Evolutionary conservation across 2,329 filamentous ascomycete species (phyloP).

Genomic region (Achaetomium macrosporum): DNA sequence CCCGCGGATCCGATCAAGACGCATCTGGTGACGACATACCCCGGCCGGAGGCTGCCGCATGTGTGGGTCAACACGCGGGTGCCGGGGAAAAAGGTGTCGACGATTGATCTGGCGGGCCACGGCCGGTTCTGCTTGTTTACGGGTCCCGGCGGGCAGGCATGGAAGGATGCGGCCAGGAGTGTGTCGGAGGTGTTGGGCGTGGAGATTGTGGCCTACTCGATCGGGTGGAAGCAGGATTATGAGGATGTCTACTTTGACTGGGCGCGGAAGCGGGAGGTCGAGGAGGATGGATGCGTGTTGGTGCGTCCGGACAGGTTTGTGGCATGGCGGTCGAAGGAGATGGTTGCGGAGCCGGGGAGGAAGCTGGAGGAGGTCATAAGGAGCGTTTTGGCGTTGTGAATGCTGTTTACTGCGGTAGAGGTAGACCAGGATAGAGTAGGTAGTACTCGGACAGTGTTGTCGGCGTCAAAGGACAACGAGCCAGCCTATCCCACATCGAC

Average conservation of each 20-base stretch:
- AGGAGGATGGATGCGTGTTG: conserved; percentile 53
- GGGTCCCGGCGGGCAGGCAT: conserved; percentile 50
- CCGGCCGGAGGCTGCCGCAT: conserved; percentile 55
- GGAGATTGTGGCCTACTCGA: conserved; percentile 42
- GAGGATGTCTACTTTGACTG: conserved; percentile 60
- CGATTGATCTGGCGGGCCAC: conserved; percentile 54
- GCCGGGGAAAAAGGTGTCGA: conserved; percentile 44
- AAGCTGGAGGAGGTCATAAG: conserved; percentile 23
- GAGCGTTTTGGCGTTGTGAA: conserved; percentile 18
- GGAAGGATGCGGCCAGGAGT: conserved; percentile 44
- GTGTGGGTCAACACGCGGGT: conserved; percentile 52
- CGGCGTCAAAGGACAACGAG: too few species aligned
- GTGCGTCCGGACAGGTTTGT: conserved; percentile 55
- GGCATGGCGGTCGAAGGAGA: conserved; percentile 38
- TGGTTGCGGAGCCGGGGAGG: conserved; percentile 16
- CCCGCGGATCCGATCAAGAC: conserved; percentile 37
- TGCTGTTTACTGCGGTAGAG: too few species aligned
- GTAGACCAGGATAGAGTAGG: too few species aligned
- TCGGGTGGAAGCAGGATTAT: conserved; percentile 54
- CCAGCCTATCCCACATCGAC: too few species aligned
- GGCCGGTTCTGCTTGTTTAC: conserved; percentile 46
- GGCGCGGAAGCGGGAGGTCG: conserved; percentile 46
- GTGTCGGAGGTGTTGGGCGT: conserved; percentile 38
- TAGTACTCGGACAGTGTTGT: too few species aligned
- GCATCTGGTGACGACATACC: conserved; percentile 47